These are phyloP conservation scores for Phytophthora pinifolia DNA, from an alignment of 352 stramenopile genomes.

Conservation along the genomic window DNA sequence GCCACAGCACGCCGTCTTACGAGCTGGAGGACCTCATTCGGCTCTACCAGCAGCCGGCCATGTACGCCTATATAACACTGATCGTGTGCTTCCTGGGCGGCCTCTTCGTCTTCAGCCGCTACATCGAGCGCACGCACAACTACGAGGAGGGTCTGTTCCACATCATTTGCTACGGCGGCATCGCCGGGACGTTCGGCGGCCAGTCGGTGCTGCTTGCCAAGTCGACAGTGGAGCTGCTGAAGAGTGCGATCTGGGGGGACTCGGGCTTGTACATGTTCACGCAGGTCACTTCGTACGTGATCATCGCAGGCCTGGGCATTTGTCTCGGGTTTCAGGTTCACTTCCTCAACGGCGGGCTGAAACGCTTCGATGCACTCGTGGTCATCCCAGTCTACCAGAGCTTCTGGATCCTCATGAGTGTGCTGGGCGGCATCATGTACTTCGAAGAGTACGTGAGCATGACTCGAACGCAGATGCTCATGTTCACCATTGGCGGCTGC, in stretches of 20 bases:
- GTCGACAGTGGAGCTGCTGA: constrained; percentile 87
- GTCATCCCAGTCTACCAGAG: constrained; percentile 91
- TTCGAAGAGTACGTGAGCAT: constrained; percentile 91
- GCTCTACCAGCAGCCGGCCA: constrained; percentile 76
- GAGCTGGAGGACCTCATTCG: constrained; percentile 83
- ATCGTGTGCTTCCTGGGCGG: constrained; percentile 65
- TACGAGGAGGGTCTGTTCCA: constrained; percentile 73
- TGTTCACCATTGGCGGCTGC: constrained; percentile 76
- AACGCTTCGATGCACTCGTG: constrained; percentile 87
- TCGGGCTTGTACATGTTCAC: constrained; percentile 75
- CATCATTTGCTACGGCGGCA: constrained; percentile 87
- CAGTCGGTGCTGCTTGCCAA: constrained; percentile 90
- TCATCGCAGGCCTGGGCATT: constrained; percentile 61
- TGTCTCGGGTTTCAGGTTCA: constrained; percentile 84
- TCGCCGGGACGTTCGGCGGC: constrained; percentile 89
- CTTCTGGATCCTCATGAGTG: constrained; percentile 91
- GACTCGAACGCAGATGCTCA: constrained; percentile 70
- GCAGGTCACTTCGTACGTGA: constrained; percentile 78
- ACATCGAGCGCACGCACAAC: constrained; percentile 75
- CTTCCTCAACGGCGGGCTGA: constrained; percentile 89
- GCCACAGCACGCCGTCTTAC: constrained; percentile 85
- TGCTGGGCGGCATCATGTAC: constrained; percentile 92
- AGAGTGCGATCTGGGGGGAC: constrained; percentile 88
- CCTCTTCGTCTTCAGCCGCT: constrained; percentile 62
- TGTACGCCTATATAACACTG: constrained; percentile 85